Base-by-base conservation (phyloP, 345 rosid genomes). In the Ailanthus altissimus region DNA sequence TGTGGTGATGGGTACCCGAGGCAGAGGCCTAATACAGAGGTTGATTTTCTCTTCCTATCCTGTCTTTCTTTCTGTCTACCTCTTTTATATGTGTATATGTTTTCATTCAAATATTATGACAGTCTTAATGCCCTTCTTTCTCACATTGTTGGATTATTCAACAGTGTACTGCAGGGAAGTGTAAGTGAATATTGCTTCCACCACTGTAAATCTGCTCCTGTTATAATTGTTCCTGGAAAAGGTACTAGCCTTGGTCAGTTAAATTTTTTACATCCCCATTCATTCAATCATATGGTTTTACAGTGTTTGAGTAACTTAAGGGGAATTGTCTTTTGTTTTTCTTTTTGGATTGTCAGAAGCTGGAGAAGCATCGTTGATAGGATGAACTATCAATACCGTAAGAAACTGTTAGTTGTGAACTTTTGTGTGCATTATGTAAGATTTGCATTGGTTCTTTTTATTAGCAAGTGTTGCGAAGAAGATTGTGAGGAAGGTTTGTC, bases 1-100 rank as follows among this genome's bases (percentile, higher is more conserved):
- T 70, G 98, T 94, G 14, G 89, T 94, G 9, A 81, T 94, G 92
- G 94, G 97, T 26, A 94, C 94, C 54, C 87, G 97, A 84, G 98
- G 98, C 77, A 87, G 98, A 79, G 77, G 92, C 91, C 62, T 94
- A 70, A 85, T 92, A 42, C 88, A 93, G 82, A 94, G 97, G 97
- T 92, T 70, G 12, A 57, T 42, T 69, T 4, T 18, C 67, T 49
- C 20, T 61, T 2, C 40, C 10, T 28, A 61, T 3, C 21, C 8
- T 61, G 8, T 61, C 26, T 43, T 67, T 56, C 62, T 16, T 53
- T 73, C 40, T 62, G 42, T 42, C 11, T 67, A 9, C 12, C 42
- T 66, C 50, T 64, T 26, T 45, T 16, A 1, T 43, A 25, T 71
- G 15, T 50, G 60, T 67, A 46, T 47, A 13, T 58, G 23, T 56